Evolutionary conservation across 257 asterid species (phyloP), one percentile per base, ranked within the genome.

Genomic region (Lithospermum erythrorhizon): DNA sequence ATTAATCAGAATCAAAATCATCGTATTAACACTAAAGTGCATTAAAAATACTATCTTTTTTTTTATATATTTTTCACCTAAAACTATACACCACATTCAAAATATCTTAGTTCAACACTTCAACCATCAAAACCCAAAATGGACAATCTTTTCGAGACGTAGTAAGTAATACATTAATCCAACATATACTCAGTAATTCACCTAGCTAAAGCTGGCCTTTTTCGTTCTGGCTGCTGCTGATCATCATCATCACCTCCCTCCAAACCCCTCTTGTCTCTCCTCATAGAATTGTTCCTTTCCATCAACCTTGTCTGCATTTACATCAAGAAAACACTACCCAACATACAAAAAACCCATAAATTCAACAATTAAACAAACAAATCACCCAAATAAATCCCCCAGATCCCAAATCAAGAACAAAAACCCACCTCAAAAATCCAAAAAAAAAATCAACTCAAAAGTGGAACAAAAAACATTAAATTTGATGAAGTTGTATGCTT

Each of bases 301-400:
- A 81, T 86, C 70, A 73, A 74, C 81, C 97, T 83, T 22, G 98
- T 87, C 78, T 83, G 94, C 98, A 90, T 90, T 79, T 70, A 54
- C 78, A 68, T 76, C 61, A 62, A 54, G 21, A n/a, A n/a, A n/a
- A n/a, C n/a, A n/a, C n/a, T 21, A 19, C 55, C 75, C 61, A 63
- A 51, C 47, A 37, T 27, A 57, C 60, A 53, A 52, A 27, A 21
- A 47, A 16, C 16, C 16, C 9, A 47, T 47, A 47, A 47, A 47
- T 7, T 47, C 16, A 47, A 47, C 52, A 47, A 47, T n/a, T n/a
- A n/a, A n/a, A n/a, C n/a, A n/a, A n/a, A n/a, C n/a, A n/a, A n/a
- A n/a, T n/a, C n/a, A n/a, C n/a, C n/a, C n/a, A n/a, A n/a, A n/a
- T n/a, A 47, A 47, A 7, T 47, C 9, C 9, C 16, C 16, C 52